A percentile compares a stretch with the other conserved stretches of the same genome.
These are phyloP conservation scores for Eucalyptus lansdowneana DNA, from an alignment of 345 rosid genomes.

Conservation along the genomic window DNA sequence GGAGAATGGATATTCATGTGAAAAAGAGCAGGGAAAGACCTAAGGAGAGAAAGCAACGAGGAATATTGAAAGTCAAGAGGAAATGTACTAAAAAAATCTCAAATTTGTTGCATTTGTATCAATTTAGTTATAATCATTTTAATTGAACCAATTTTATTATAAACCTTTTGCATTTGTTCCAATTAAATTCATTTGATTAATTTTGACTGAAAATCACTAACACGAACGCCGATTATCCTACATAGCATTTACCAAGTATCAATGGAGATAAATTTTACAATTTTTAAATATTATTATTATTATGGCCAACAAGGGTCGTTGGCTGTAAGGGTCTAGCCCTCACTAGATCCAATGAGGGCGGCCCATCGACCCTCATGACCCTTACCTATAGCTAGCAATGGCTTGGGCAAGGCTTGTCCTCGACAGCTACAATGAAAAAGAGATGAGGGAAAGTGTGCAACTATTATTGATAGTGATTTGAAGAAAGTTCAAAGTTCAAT, in stretches of 20 bases:
- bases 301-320: too few species aligned
- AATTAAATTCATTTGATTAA: rapidly evolving
- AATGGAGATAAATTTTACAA: rapidly evolving
- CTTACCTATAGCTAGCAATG: rapidly evolving
- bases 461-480: too few species aligned
- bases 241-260: rapidly evolving
- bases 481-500: too few species aligned
- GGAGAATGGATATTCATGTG: neutral
- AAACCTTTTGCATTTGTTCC: rapidly evolving
- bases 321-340: too few species aligned
- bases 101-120: neutral
- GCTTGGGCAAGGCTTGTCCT: neutral
- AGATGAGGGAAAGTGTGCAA: too few species aligned
- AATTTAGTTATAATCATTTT: rapidly evolving
- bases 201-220: rapidly evolving
- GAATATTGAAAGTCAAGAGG: neutral
- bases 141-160: too few species aligned
- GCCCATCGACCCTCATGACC: neutral
- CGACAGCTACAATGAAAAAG: neutral
- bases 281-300: too few species aligned
- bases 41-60: neutral
- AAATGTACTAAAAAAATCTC: rapidly evolving
- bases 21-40: neutral
- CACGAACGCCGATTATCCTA: rapidly evolving
- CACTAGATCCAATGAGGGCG: rapidly evolving